Conservation (phyloP, 352 stramenopile genomes). For the Phytophthora cryptogea region DNA sequence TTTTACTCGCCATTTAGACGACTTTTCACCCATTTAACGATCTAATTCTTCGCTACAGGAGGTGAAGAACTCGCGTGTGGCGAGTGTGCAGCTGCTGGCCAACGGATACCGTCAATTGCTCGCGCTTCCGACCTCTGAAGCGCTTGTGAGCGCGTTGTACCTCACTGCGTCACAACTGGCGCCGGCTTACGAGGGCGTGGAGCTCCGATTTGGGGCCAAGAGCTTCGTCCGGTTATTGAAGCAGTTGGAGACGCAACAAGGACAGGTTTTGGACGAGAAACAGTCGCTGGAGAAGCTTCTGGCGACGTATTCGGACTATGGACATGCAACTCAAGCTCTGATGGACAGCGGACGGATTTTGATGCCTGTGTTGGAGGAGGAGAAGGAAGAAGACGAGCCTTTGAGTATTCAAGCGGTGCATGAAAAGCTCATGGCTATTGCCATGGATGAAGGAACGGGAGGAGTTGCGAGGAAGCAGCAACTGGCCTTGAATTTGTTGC, state of each 20-base stretch:
- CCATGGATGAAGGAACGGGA: slow-evolving; percentile 58
- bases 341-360: slow-evolving; percentile 41
- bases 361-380: slow-evolving; percentile 12
- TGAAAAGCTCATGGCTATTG: slow-evolving; percentile 57
- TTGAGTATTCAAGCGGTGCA: slow-evolving; percentile 60
- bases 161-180: slow-evolving; percentile 76
- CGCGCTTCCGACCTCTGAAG: slow-evolving; percentile 31
- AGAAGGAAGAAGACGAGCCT: neutral
- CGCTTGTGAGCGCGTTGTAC: slow-evolving; percentile 62
- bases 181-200: slow-evolving; percentile 67
- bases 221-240: slow-evolving; percentile 63
- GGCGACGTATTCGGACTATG: slow-evolving; percentile 54
- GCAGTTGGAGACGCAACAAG: slow-evolving; percentile 33
- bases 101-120: slow-evolving; percentile 46
- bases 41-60: slow-evolving; percentile 28
- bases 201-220: slow-evolving; percentile 74
- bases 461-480: slow-evolving; percentile 67
- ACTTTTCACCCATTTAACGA: neutral
- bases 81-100: slow-evolving; percentile 53
- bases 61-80: slow-evolving; percentile 57
- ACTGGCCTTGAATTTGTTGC: slow-evolving; percentile 56
- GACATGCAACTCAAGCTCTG: slow-evolving; percentile 51
- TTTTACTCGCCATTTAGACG: neutral
- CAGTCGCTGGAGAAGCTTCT: slow-evolving; percentile 42
- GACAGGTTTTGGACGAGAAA: slow-evolving; percentile 5